Conservation (phyloP, 371 early-diverging fungal species). For the Vairimorpha apis region DNA sequence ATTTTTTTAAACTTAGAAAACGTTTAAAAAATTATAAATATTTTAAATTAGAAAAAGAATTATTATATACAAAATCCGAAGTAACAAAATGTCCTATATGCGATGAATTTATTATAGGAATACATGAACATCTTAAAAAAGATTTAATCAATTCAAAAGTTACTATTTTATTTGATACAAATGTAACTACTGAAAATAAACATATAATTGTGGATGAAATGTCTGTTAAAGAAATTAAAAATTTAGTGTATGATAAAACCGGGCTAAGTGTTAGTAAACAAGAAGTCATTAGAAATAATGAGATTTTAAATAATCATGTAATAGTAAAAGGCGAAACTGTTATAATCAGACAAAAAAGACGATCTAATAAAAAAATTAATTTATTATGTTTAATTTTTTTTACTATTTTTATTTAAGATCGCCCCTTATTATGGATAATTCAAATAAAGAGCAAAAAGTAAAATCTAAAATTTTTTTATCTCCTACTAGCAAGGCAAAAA, state of each 20-base stretch:
- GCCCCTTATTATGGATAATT: too few species aligned
- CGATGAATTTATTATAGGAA: not conserved
- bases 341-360: constrained; percentile 24
- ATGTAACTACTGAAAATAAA: constrained; percentile 3
- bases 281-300: constrained; percentile 8
- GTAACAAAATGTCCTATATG: constrained; percentile 22
- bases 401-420: too few species aligned
- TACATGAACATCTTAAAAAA: not conserved
- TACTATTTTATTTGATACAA: constrained; percentile 10
- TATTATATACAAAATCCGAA: not conserved
- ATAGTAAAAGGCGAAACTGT: constrained; percentile 14
- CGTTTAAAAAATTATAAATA: not conserved
- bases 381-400: too few species aligned
- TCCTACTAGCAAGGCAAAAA: constrained; percentile 24
- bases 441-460: too few species aligned
- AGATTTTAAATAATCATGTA: constrained; percentile 17
- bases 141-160: not conserved
- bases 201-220: not conserved
- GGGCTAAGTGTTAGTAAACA: constrained; percentile 37
- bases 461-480: constrained; percentile 20
- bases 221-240: constrained; percentile 23
- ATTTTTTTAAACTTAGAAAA: constrained; percentile 15
- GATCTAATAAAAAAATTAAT: constrained; percentile 11
- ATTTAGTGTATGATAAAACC: constrained; percentile 21
- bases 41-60: not conserved